Percentiles rank a stretch among this genome's conserved stretches.
phyloP scores from a whole-genome alignment of 768 basidiomycete species.

The Neoboletus brunneissimus region DNA sequence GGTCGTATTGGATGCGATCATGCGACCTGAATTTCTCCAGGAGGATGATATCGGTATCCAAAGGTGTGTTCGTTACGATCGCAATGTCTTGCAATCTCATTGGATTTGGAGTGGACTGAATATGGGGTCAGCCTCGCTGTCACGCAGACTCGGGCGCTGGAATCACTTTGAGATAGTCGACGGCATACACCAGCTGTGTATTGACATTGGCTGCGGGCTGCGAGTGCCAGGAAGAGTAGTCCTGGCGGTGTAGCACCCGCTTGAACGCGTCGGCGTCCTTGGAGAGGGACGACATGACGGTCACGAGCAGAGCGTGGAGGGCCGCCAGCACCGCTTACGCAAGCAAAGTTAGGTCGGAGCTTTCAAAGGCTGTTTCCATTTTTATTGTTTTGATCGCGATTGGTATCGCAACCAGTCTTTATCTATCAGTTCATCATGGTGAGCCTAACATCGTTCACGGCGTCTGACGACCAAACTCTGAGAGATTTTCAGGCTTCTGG shows the following conservation, averaged over 20 bases:
- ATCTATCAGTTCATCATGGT: slow-evolving; percentile 32
- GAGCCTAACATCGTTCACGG: slow-evolving; percentile 12
- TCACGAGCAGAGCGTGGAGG: neutral
- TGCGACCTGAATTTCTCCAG: slow-evolving; percentile 81
- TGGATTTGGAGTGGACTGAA: slow-evolving; percentile 65
- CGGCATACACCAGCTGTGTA: slow-evolving; percentile 83
- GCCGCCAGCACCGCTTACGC: slow-evolving; percentile 13
- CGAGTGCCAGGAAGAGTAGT: slow-evolving; percentile 79
- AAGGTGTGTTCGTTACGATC: slow-evolving; percentile 71
- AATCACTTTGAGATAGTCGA: slow-evolving; percentile 74
- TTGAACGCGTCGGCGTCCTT: slow-evolving; percentile 74
- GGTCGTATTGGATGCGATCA: slow-evolving; percentile 75
- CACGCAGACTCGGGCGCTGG: slow-evolving; percentile 1
- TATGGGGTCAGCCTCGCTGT: slow-evolving; percentile 6
- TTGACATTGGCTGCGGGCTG: slow-evolving; percentile 86
- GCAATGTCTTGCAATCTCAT: slow-evolving; percentile 89
- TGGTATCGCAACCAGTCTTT: slow-evolving; percentile 19
- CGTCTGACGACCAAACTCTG: neutral
- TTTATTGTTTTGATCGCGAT: slow-evolving; percentile 21
- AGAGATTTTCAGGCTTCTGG: slow-evolving; percentile 29
- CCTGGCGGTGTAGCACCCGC: slow-evolving; percentile 57
- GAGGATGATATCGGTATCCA: slow-evolving; percentile 67
- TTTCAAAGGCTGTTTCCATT: slow-evolving; percentile 5
- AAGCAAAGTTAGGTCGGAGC: slow-evolving; percentile 30
- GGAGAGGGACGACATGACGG: slow-evolving; percentile 62